Percentiles rank a stretch among this genome's conserved stretches.
Evolutionary conservation across 2,329 filamentous ascomycete species (phyloP).

Genomic region (Raffaelea arxii): DNA sequence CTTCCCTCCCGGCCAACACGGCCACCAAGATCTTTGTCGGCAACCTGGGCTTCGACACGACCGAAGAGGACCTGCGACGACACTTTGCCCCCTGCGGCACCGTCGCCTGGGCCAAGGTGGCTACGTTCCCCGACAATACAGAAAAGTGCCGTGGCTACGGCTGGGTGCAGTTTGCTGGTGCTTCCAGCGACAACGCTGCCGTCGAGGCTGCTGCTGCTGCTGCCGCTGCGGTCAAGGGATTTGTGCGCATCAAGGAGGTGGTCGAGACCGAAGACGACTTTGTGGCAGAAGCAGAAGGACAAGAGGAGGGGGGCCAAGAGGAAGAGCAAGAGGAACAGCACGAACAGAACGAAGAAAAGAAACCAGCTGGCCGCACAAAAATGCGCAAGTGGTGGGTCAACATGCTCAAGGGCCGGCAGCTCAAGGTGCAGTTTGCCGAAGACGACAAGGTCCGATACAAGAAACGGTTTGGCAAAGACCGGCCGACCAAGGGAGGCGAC

Average conservation of each 20-base stretch:
- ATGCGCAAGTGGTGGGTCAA: constrained; percentile 77
- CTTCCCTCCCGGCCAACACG: constrained; percentile 34
- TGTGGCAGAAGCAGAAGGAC: constrained; percentile 35
- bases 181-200: background rate
- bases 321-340: constrained; percentile 18
- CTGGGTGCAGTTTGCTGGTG: constrained; percentile 75
- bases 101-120: constrained; percentile 75
- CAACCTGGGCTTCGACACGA: constrained; percentile 75
- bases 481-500: constrained; percentile 30
- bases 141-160: constrained; percentile 98
- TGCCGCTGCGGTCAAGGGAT: constrained; percentile 70
- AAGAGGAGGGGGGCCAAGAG: constrained; percentile 23
- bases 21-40: constrained; percentile 80
- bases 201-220: constrained; percentile 57
- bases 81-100: constrained; percentile 82
- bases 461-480: constrained; percentile 81
- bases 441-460: constrained; percentile 83
- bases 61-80: constrained; percentile 67
- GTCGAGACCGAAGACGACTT: constrained; percentile 55
- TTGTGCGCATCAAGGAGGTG: constrained; percentile 59
- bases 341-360: constrained; percentile 20
- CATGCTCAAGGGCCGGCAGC: constrained; percentile 63
- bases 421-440: constrained; percentile 90
- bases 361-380: constrained; percentile 35
- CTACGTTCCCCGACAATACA: constrained; percentile 81